Conservation (phyloP, 768 basidiomycete species). For the Nevesoporus exiguus region DNA sequence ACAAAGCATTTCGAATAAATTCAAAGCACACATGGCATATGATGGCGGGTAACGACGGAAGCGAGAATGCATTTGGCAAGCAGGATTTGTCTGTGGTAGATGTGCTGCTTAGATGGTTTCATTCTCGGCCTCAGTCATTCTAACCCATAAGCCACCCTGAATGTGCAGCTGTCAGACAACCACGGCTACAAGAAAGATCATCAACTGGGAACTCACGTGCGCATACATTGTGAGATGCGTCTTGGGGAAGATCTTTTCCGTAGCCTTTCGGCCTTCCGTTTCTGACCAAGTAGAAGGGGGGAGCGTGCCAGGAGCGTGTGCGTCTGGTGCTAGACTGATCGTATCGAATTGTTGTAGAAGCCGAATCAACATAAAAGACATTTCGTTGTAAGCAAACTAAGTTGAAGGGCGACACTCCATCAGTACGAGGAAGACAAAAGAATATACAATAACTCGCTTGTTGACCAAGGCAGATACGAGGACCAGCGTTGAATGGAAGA, state of each 20-base stretch:
- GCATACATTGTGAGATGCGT: slow-evolving; percentile 54
- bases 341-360: slow-evolving; percentile 57
- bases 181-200: neutral
- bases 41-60: neutral
- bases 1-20: no score
- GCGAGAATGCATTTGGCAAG: neutral
- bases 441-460: slow-evolving; percentile 23
- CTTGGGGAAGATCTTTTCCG: slow-evolving; percentile 51
- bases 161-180: slow-evolving; percentile 1
- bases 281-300: slow-evolving; percentile 48
- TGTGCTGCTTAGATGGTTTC: slow-evolving; percentile 1
- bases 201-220: slow-evolving; percentile 30
- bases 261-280: slow-evolving; percentile 44
- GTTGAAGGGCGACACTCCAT: neutral
- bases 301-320: slow-evolving; percentile 42
- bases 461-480: slow-evolving; percentile 59
- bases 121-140: slow-evolving; percentile 27
- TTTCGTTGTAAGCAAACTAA: slow-evolving; percentile 55
- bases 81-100: no score
- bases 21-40: no score
- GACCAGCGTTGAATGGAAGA: slow-evolving; percentile 58
- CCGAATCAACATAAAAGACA: slow-evolving; percentile 62
- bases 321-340: slow-evolving; percentile 44
- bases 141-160: slow-evolving; percentile 56
- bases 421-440: neutral